Base-by-base conservation (phyloP, 139 green algal genomes). In the Pseudopediastrum boryanum region DNA sequence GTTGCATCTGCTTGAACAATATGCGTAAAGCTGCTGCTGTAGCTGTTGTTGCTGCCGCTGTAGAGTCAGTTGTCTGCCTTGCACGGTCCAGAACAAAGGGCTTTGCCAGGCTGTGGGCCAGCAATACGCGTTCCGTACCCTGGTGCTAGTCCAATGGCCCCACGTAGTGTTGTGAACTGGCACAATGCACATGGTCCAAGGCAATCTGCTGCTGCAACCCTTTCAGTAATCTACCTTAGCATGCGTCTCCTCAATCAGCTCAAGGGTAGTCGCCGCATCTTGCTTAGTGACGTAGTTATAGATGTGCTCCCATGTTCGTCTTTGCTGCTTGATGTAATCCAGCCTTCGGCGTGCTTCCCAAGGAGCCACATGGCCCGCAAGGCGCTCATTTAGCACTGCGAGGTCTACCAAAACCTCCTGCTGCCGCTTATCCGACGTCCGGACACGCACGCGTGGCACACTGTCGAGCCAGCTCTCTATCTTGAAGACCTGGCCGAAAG, bases 171-270 rank as follows among this genome's bases (percentile, higher is more conserved):
- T n/a, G n/a, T n/a, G n/a, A 71, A n/a, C 62, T 51, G 21, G 23
- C 21, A 27, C 6, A 51, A 19, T 33, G 16, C 38, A 82, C 35
- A 46, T 69, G 13, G 19, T 42, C 13, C 59, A n/a, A 21, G n/a
- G 13, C 43, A 56, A 29, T 16, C 9, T 8, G 36, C 42, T 56
- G 43, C 66, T 43, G 39, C 66, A 54, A 19, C 66, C 33, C 13
- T 58, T 50, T 71, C 42, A 1, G 16, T 44, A 33, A 77, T 21
- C 3, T 54, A 94, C 93, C 80, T 93, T 89, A 1, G 69, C 36
- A 68, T 89, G 92, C 35, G 93, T 93, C 66, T 94, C 89, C 81
- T 97, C 93, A 19, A 97, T 94, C 31, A 86, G 33, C 6, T 71
- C 84, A 41, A 97, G 78, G 2, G 93, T 96, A 43, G 90, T 89